These are phyloP conservation scores for Mrakia hoshinonis DNA, from an alignment of 768 basidiomycete species.

Conservation along the genomic window DNA sequence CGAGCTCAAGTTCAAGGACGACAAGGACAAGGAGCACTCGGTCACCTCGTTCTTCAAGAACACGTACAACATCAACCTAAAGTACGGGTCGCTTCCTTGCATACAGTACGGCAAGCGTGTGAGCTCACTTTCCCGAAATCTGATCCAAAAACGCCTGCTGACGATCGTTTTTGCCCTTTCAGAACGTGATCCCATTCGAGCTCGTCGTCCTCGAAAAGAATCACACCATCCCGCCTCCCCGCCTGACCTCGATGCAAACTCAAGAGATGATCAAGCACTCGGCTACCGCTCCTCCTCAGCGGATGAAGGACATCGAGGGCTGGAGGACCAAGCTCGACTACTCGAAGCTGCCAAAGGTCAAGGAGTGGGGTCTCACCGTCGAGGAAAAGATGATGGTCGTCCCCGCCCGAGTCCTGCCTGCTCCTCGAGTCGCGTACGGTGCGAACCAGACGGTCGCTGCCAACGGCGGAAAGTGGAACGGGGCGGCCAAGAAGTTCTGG, in stretches of 20 bases:
- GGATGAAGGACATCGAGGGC: background rate
- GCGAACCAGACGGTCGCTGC: background rate
- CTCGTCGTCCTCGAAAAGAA: constrained; percentile 16
- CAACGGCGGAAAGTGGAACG: constrained; percentile 19
- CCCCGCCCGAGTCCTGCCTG: constrained; percentile 1
- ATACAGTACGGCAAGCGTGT: background rate
- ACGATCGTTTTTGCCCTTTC: background rate
- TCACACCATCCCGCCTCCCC: constrained; percentile 20
- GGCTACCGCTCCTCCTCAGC: constrained; percentile 5
- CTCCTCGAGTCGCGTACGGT: constrained; percentile 8
- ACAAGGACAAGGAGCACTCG: background rate
- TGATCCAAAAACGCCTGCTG: background rate
- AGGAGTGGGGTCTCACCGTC: constrained; percentile 5
- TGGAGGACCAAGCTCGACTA: constrained; percentile 9
- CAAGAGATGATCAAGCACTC: constrained; percentile 23
- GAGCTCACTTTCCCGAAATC: background rate
- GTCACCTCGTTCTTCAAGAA: constrained; percentile 15
- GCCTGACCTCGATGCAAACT: constrained; percentile 10
- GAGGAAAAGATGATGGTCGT: constrained; percentile 10
- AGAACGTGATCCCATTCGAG: constrained; percentile 22
- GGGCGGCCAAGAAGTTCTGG: background rate
- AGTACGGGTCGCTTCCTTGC: constrained; percentile 7
- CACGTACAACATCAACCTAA: constrained; percentile 13
- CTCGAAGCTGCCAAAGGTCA: background rate
- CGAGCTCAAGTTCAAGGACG: constrained; percentile 14